Conservation (phyloP, 805 yeast species). For the Candida taoyuanica region DNA sequence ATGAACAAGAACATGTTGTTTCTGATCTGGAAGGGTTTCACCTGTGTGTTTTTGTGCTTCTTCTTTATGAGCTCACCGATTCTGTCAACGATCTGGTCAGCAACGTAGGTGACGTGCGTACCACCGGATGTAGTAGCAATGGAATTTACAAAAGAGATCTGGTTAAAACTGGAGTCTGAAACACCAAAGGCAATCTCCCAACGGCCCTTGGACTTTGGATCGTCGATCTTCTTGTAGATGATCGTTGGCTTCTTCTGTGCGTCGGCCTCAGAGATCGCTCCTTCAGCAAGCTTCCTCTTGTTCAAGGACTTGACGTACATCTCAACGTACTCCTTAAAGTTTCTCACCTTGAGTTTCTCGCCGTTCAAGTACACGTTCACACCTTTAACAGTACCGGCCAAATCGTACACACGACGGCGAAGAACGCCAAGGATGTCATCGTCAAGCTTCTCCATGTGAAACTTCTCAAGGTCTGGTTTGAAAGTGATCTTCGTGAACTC, state of each 20-base stretch:
- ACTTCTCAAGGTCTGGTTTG: slow-evolving; percentile 80
- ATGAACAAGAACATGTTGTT: slow-evolving; percentile 87
- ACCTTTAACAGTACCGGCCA: slow-evolving; percentile 89
- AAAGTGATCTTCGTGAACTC: slow-evolving; percentile 87
- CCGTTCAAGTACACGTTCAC: slow-evolving; percentile 77
- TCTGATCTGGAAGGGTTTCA: slow-evolving; percentile 84
- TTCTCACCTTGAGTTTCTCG: slow-evolving; percentile 58
- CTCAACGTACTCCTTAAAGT: slow-evolving; percentile 84
- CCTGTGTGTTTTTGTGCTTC: slow-evolving; percentile 57
- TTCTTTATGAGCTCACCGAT: slow-evolving; percentile 70
- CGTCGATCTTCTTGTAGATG: slow-evolving; percentile 75
- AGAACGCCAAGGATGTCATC: slow-evolving; percentile 78
- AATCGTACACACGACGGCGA: slow-evolving; percentile 90
- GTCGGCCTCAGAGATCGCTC: slow-evolving; percentile 29
- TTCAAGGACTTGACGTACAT: slow-evolving; percentile 78
- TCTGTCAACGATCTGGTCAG: slow-evolving; percentile 80
- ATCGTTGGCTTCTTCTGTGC: slow-evolving; percentile 50
- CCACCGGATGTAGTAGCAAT: slow-evolving; percentile 98
- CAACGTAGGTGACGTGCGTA: slow-evolving; percentile 81
- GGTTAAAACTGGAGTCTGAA: slow-evolving; percentile 85
- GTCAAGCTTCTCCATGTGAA: slow-evolving; percentile 81
- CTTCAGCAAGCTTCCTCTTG: slow-evolving; percentile 32
- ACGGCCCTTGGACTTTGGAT: slow-evolving; percentile 40
- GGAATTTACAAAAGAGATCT: slow-evolving; percentile 94
- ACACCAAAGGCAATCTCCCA: slow-evolving; percentile 97